A percentile compares a stretch with the other conserved stretches of the same genome.
Evolutionary conservation across 2,329 filamentous ascomycete genomes (phyloP).

Genomic region (Colletotrichum gloeosporioides): DNA sequence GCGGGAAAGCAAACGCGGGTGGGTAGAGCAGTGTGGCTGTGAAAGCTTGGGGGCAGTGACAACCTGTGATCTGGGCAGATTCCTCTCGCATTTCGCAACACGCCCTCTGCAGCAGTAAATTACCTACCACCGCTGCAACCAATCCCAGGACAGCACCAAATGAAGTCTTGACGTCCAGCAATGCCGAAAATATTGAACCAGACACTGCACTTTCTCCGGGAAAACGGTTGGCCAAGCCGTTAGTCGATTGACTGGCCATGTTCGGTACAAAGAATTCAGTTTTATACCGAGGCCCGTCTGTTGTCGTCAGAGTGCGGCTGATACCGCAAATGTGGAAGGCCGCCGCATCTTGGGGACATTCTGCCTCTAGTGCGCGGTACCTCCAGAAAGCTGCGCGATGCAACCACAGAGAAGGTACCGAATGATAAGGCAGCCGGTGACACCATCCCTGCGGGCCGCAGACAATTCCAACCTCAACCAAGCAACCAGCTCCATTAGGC

Average conservation of each 20-base stretch:
- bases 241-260: not conserved
- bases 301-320: constrained; percentile 19
- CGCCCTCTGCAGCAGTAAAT: not conserved
- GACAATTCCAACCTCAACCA: constrained; percentile 19
- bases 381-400: too few relatives aligned
- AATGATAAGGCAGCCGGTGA: not conserved
- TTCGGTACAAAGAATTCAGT: not conserved
- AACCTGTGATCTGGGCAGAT: not conserved
- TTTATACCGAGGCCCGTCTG: constrained; percentile 1
- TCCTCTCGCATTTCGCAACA: not conserved
- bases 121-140: not conserved
- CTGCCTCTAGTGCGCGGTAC: not conserved
- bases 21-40: constrained; percentile 10
- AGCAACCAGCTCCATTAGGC: constrained; percentile 4
- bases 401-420: not conserved
- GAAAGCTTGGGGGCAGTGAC: not conserved
- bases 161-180: not conserved
- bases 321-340: constrained; percentile 13
- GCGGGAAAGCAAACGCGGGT: not conserved
- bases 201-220: not conserved
- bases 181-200: not conserved
- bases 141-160: not conserved
- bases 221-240: not conserved
- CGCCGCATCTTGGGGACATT: constrained; percentile 8
- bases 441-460: constrained; percentile 16